A percentile compares a stretch with the other conserved stretches of the same genome.
These are phyloP conservation scores for Leccinum boreale DNA, from an alignment of 768 basidiomycete genomes.

Conservation along the genomic window DNA sequence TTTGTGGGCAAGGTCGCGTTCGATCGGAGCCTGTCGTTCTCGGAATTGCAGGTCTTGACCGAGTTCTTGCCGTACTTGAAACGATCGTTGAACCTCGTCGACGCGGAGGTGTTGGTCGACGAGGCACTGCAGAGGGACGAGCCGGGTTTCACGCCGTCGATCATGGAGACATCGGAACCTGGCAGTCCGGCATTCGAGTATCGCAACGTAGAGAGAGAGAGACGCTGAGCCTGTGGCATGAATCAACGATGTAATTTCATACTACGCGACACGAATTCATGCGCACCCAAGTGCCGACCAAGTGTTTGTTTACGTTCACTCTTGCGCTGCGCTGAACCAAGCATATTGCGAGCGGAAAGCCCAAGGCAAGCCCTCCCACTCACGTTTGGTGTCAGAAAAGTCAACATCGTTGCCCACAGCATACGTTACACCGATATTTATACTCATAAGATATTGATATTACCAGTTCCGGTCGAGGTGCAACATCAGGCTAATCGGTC, in stretches of 20 bases:
- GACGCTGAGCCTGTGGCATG: background rate
- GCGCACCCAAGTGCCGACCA: background rate
- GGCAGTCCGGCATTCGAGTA: slow-evolving; percentile 86
- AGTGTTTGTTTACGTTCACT: background rate
- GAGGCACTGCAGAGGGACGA: slow-evolving; percentile 56
- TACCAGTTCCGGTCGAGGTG: background rate
- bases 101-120: slow-evolving; percentile 70
- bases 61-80: slow-evolving; percentile 80
- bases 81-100: slow-evolving; percentile 65
- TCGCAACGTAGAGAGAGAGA: slow-evolving; percentile 54
- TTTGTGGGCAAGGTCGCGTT: slow-evolving; percentile 76
- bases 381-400: background rate
- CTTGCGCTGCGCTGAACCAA: background rate
- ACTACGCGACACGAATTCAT: background rate
- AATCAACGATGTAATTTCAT: background rate
- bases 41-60: slow-evolving; percentile 67
- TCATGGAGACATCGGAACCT: slow-evolving; percentile 86
- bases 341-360: background rate
- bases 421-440: background rate
- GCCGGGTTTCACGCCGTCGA: slow-evolving; percentile 58
- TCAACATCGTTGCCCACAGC: background rate
- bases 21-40: slow-evolving; percentile 79
- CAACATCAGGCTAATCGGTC: background rate
- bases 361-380: background rate
- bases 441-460: background rate